phyloP scores from a whole-genome alignment of 306 rosid genomes.

The Cicer yamashitae region DNA sequence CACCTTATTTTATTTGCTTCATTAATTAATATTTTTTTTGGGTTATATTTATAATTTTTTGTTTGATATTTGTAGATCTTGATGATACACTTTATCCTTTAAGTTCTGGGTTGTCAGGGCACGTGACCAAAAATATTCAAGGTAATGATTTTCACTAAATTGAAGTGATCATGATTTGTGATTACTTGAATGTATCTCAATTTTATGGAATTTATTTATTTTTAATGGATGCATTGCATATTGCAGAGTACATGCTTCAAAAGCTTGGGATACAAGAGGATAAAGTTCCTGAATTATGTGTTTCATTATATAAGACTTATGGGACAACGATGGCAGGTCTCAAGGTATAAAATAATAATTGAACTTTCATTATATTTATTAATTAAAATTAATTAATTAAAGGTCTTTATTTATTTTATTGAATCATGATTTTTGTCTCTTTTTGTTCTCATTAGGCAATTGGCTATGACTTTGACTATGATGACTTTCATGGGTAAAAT shows the following conservation, averaged over 20 bases:
- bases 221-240: constrained; percentile 23
- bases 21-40: not conserved
- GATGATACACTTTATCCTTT: constrained; percentile 91
- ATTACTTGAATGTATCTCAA: not conserved
- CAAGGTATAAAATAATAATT: constrained; percentile 48
- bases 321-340: constrained; percentile 98
- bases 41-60: not conserved
- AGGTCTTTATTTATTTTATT: not conserved
- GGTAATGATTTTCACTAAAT: constrained; percentile 47
- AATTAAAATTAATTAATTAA: not conserved
- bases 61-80: constrained; percentile 60
- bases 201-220: constrained; percentile 8
- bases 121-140: constrained; percentile 68
- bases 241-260: constrained; percentile 68
- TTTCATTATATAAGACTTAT: constrained; percentile 68
- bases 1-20: constrained; percentile 1
- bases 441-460: constrained; percentile 62
- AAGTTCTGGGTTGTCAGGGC: constrained; percentile 69
- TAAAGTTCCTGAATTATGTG: constrained; percentile 66
- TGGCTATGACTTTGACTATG: constrained; percentile 75
- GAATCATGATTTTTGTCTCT: constrained; percentile 33
- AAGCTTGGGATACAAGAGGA: constrained; percentile 69
- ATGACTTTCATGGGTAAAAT: constrained; percentile 80
- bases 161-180: not conserved
- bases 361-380: not conserved